Percentiles rank a stretch among this genome's conserved stretches.
These are phyloP conservation scores for Berkeleyomyces basicola DNA, from an alignment of 2,329 filamentous ascomycete species.

Conservation along the genomic window DNA sequence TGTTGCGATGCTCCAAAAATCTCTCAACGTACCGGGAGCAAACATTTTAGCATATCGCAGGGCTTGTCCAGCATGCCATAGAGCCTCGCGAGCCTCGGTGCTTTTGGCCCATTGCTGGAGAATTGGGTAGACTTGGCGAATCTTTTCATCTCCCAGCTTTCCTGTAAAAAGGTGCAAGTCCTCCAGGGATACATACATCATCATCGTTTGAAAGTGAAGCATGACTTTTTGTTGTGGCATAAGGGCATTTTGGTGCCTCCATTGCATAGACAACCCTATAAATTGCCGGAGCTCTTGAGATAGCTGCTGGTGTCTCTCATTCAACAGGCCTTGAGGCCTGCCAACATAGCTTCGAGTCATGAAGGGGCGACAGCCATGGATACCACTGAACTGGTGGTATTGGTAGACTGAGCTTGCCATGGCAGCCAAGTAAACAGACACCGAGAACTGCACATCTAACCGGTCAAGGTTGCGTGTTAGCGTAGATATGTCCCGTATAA, in stretches of 20 bases:
- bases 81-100: slow-evolving; percentile 37
- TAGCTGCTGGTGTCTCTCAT: slow-evolving; percentile 45
- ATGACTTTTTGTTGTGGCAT: slow-evolving; percentile 31
- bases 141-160: slow-evolving; percentile 50
- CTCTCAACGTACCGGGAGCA: slow-evolving; percentile 36
- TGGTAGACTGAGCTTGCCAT: slow-evolving; percentile 51
- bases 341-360: slow-evolving; percentile 23
- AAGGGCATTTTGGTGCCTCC: slow-evolving; percentile 21
- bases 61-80: slow-evolving; percentile 54
- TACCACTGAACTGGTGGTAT: slow-evolving; percentile 42
- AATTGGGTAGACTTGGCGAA: slow-evolving; percentile 38
- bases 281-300: slow-evolving; percentile 37
- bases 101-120: slow-evolving; percentile 43
- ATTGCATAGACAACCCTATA: slow-evolving; percentile 26
- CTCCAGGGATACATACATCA: slow-evolving; percentile 46
- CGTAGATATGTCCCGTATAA: slow-evolving; percentile 38
- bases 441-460: slow-evolving; percentile 39
- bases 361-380: slow-evolving; percentile 31
- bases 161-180: slow-evolving; percentile 52
- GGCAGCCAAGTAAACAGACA: slow-evolving; percentile 45
- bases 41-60: slow-evolving; percentile 41
- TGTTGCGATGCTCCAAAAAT: slow-evolving; percentile 51
- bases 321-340: slow-evolving; percentile 30
- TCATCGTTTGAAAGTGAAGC: slow-evolving; percentile 41
- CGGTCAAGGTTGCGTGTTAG: slow-evolving; percentile 31